These are phyloP conservation scores for Kwoniella newhampshirensis DNA, from an alignment of 768 basidiomycete genomes.

Conservation along the genomic window DNA sequence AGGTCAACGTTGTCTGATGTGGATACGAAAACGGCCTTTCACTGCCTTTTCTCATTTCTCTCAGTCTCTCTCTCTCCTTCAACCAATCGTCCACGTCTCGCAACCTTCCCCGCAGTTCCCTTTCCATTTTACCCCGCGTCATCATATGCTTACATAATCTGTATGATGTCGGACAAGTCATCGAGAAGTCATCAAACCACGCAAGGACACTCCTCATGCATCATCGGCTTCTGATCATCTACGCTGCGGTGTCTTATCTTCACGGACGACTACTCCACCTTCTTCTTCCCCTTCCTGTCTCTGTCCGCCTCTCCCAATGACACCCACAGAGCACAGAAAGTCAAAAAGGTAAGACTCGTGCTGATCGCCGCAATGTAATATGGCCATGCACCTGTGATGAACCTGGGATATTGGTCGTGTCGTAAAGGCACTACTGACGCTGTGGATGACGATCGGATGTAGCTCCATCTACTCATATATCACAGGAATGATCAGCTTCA, in stretches of 20 bases:
- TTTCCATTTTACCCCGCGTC: too few species aligned
- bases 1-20: too few species aligned
- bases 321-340: constrained; percentile 85
- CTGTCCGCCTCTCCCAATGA: constrained; percentile 65
- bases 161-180: too few species aligned
- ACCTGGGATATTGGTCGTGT: constrained; percentile 93
- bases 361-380: constrained; percentile 90
- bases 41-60: not conserved
- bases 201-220: too few species aligned
- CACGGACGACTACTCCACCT: constrained; percentile 55
- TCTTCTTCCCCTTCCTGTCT: constrained; percentile 56
- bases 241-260: too few species aligned
- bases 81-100: too few species aligned
- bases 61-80: constrained; percentile 55
- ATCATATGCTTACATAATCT: too few species aligned
- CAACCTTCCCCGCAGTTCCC: too few species aligned
- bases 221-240: too few species aligned
- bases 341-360: constrained; percentile 77
- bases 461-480: constrained; percentile 74
- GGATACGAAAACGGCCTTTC: constrained; percentile 14
- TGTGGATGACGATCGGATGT: constrained; percentile 68
- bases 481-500: too few species aligned
- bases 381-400: constrained; percentile 92
- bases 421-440: constrained; percentile 88
- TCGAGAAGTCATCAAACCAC: too few species aligned